Evolutionary conservation across 768 basidiomycete species (phyloP).

Genomic region (Chlorophyllum brunneum): DNA sequence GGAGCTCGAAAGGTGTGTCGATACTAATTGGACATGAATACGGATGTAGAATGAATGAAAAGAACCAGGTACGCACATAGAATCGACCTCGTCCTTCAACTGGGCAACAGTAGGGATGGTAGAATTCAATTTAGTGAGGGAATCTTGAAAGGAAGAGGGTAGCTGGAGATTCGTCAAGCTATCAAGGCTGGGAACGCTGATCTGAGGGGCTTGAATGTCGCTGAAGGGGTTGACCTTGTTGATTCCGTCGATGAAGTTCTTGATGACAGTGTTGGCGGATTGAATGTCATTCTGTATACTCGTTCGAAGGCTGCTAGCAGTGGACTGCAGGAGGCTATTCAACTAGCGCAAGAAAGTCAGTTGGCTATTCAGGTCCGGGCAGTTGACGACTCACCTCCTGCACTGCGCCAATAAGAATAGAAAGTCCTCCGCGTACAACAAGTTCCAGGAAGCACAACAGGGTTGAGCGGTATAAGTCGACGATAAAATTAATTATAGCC

Average conservation of each 20-base stretch:
- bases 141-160: conserved; percentile 69
- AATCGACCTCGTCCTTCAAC: conserved; percentile 63
- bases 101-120: conserved; percentile 77
- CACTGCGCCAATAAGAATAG: conserved; percentile 77
- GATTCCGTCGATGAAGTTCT: conserved; percentile 57
- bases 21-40: conserved; percentile 41
- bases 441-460: conserved; percentile 93
- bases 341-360: conserved; percentile 42
- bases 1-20: conserved; percentile 80
- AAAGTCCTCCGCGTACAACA: conserved; percentile 75
- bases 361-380: not conserved
- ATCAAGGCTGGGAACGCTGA: conserved; percentile 71
- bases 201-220: conserved; percentile 64
- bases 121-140: conserved; percentile 72
- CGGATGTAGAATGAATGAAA: not conserved
- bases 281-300: conserved; percentile 69
- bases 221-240: conserved; percentile 77
- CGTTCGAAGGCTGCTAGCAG: conserved; percentile 58
- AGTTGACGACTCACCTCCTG: conserved; percentile 56
- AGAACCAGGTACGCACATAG: conserved; percentile 48
- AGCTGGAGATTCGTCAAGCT: conserved; percentile 76
- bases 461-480: conserved; percentile 90
- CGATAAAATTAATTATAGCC: conserved; percentile 84
- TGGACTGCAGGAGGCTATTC: conserved; percentile 58
- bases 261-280: conserved; percentile 65